Evolutionary conservation across 306 rosid species (phyloP).

Genomic region (Rosa lucieae): DNA sequence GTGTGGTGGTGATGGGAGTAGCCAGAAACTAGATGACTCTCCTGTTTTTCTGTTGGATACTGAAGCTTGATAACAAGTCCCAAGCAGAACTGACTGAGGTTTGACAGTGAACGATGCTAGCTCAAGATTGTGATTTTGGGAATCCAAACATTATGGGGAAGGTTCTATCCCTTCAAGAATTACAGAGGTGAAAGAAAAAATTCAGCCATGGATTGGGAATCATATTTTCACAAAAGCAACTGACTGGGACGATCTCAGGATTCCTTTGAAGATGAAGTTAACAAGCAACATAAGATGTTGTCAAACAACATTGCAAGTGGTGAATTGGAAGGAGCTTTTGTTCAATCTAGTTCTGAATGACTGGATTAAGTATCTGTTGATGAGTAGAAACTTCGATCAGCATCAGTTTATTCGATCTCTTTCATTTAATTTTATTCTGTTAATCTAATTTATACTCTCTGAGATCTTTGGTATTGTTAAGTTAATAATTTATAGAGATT

Average conservation of each 20-base stretch:
- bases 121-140: constrained; percentile 3
- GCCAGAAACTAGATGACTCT: constrained; percentile 57
- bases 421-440: background rate
- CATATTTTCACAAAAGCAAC: constrained; percentile 16
- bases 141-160: constrained; percentile 7
- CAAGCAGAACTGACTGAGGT: background rate
- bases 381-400: background rate
- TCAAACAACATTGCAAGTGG: constrained; percentile 20
- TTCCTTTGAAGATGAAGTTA: background rate
- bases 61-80: background rate
- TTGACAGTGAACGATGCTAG: background rate
- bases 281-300: constrained; percentile 7
- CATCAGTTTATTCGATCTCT: background rate
- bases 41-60: constrained; percentile 60
- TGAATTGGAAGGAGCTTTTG: constrained; percentile 10
- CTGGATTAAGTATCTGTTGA: background rate
- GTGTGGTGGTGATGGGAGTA: constrained; percentile 60
- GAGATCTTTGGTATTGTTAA: background rate
- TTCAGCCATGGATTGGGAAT: constrained; percentile 2
- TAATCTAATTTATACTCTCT: background rate
- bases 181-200: background rate
- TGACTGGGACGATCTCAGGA: background rate
- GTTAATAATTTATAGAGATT: background rate
- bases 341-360: constrained; percentile 11
- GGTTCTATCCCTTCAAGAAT: background rate